Evolutionary conservation across 306 rosid genomes (phyloP).

Genomic region (Quercus dentata): DNA sequence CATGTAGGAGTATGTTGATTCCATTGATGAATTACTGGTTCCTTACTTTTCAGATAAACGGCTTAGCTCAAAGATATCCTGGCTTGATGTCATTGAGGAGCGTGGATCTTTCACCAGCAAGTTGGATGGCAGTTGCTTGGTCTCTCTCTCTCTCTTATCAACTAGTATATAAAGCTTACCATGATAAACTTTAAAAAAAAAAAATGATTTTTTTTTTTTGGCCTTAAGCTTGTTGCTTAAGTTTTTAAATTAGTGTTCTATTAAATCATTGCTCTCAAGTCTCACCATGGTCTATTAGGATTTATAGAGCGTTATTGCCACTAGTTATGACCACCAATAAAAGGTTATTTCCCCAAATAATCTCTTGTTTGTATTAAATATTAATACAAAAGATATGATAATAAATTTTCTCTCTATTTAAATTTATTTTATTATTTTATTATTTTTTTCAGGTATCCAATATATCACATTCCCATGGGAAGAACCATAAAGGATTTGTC

Average conservation of each 20-base stretch:
- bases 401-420: neutral
- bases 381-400: neutral
- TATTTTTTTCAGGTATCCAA: conserved; percentile 72
- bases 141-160: conserved; percentile 23
- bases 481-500: conserved; percentile 87
- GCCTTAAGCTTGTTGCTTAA: no score
- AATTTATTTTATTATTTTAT: neutral
- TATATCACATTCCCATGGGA: conserved; percentile 98
- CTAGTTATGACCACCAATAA: neutral
- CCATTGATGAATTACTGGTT: conserved; percentile 10
- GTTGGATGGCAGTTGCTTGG: conserved; percentile 99
- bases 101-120: conserved; percentile 97
- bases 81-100: conserved; percentile 88
- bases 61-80: conserved; percentile 74
- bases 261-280: neutral
- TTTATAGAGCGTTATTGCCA: neutral
- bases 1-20: conserved; percentile 14
- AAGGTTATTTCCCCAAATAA: neutral
- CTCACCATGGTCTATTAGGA: neutral
- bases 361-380: neutral
- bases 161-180: neutral
- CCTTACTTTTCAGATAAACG: conserved; percentile 54
- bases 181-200: neutral
- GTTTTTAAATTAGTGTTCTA: neutral
- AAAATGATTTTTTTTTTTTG: neutral